Conservation (phyloP, 1,284 basidiomycete genomes). For the Moniliella sp. region DNA sequence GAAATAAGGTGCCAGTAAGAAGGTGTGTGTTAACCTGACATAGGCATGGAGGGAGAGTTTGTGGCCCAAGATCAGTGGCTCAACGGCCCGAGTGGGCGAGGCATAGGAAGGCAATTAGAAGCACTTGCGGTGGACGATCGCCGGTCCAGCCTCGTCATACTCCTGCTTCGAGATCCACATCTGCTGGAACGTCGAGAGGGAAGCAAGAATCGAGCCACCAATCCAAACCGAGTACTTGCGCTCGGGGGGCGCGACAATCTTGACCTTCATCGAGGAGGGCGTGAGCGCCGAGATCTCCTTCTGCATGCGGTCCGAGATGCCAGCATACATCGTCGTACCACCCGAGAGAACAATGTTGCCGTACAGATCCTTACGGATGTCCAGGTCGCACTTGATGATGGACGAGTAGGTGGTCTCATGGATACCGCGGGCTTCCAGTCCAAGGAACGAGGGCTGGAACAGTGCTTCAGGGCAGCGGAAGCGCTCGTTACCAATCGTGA, state of each 20-base stretch:
- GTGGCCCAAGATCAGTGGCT: too few relatives aligned
- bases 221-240: slow-evolving; percentile 65
- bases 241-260: slow-evolving; percentile 33
- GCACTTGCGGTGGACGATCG: slow-evolving; percentile 19
- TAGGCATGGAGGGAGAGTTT: too few relatives aligned
- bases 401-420: slow-evolving; percentile 88
- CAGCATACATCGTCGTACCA: slow-evolving; percentile 91
- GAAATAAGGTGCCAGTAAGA: too few relatives aligned
- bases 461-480: slow-evolving; percentile 92
- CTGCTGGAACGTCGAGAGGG: slow-evolving; percentile 81
- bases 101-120: too few relatives aligned
- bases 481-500: slow-evolving; percentile 88
- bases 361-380: slow-evolving; percentile 57
- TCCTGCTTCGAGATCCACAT: slow-evolving; percentile 70
- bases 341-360: slow-evolving; percentile 83
- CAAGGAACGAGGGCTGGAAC: slow-evolving; percentile 84
- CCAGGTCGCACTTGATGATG: slow-evolving; percentile 50
- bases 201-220: slow-evolving; percentile 88
- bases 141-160: slow-evolving; percentile 33
- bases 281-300: slow-evolving; percentile 77
- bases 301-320: slow-evolving; percentile 90
- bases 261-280: slow-evolving; percentile 64
- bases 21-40: too few relatives aligned
- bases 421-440: slow-evolving; percentile 77
- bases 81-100: too few relatives aligned